Percentiles rank a stretch among this genome's conserved stretches.
Evolutionary conservation across 306 rosid species (phyloP).

Genomic region (Lathyrus aphaca): DNA sequence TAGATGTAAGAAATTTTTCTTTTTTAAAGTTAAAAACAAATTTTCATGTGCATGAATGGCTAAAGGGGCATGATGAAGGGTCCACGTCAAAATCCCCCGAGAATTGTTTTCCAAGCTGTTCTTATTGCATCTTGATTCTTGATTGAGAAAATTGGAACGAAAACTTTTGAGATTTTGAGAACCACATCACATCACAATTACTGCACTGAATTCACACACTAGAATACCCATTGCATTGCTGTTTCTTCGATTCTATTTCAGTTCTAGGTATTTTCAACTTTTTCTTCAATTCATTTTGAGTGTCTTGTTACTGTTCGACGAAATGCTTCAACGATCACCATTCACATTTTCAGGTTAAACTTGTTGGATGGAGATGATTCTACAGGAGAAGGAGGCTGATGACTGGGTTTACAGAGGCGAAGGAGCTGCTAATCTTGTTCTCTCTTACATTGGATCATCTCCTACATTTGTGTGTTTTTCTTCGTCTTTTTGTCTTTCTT

Average conservation of each 20-base stretch:
- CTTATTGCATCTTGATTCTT: too few species aligned
- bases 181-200: neutral
- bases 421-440: conserved; percentile 93
- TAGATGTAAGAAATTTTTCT: too few species aligned
- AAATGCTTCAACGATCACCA: conserved; percentile 37
- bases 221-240: too few species aligned
- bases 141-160: too few species aligned
- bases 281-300: conserved; percentile 11
- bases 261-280: conserved; percentile 16
- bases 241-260: neutral
- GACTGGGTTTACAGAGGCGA: conserved; percentile 91
- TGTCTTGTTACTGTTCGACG: conserved; percentile 23
- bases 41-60: too few species aligned
- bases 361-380: conserved; percentile 54
- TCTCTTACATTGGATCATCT: conserved; percentile 71
- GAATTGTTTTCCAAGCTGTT: too few species aligned
- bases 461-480: conserved; percentile 58
- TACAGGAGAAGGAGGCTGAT: conserved; percentile 56
- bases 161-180: too few species aligned
- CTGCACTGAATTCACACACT: too few species aligned
- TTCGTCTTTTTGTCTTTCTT: neutral
- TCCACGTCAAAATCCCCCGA: too few species aligned
- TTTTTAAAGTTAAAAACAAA: too few species aligned
- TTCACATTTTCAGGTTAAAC: conserved; percentile 28
- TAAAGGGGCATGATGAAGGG: too few species aligned